These are phyloP conservation scores for Lachnellula subtilissima DNA, from an alignment of 2,329 filamentous ascomycete species.

Conservation along the genomic window DNA sequence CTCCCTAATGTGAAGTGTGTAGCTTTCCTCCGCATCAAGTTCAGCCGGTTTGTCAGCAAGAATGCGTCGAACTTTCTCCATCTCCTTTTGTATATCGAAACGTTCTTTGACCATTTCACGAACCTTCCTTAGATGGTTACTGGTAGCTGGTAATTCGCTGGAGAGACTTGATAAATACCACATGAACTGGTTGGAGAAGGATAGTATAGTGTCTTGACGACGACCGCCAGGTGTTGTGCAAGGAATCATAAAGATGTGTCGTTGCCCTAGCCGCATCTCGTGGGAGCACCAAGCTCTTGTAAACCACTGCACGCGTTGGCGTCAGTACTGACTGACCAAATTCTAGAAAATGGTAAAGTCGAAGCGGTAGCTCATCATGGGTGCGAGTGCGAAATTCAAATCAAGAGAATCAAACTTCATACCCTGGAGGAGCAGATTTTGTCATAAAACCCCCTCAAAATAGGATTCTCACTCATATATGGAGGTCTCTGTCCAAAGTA, in stretches of 20 bases:
- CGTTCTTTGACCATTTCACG: neutral
- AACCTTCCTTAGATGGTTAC: neutral
- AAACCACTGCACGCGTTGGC: slow-evolving; percentile 1
- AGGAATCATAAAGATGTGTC: slow-evolving; percentile 1
- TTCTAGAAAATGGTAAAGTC: neutral
- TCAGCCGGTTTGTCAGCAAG: neutral
- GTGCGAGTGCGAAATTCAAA: no score
- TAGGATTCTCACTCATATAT: neutral
- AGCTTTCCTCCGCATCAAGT: neutral
- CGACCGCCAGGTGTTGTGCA: neutral
- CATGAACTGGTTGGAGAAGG: neutral
- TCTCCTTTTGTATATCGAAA: neutral
- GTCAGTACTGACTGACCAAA: neutral
- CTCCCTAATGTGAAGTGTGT: neutral
- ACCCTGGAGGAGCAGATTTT: neutral
- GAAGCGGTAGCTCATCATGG: no score
- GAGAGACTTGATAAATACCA: neutral
- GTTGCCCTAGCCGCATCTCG: slow-evolving; percentile 3
- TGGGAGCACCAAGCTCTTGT: slow-evolving; percentile 8
- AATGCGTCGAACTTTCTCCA: neutral
- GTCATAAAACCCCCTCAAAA: neutral
- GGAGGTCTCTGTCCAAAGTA: neutral
- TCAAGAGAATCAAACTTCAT: neutral
- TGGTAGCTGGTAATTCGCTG: neutral
- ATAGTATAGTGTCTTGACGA: neutral